Percentiles rank a stretch among this genome's conserved stretches.
phyloP scores from a whole-genome alignment of 2,329 filamentous ascomycete genomes.

The Aureobasidium sp. region DNA sequence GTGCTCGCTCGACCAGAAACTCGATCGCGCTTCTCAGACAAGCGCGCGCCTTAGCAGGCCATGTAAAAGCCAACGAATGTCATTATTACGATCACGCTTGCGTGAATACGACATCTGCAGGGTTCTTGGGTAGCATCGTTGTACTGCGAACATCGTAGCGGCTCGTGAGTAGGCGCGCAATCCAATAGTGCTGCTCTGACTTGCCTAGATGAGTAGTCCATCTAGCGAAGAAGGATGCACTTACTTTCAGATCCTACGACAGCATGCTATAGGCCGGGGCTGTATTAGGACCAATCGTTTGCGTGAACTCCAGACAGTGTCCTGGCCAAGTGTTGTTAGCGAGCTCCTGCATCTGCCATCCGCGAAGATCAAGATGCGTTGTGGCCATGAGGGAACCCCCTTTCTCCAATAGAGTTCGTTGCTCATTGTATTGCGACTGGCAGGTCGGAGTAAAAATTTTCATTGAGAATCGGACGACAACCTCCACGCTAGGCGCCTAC shows the following conservation, averaged over 20 bases:
- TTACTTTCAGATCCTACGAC: conserved; percentile 4
- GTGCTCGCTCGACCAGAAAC: neutral
- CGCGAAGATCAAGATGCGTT: neutral
- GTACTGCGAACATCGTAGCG: neutral
- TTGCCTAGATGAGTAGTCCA: neutral
- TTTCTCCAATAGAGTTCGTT: neutral
- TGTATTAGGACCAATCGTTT: neutral
- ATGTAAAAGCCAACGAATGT: neutral
- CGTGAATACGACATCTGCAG: neutral
- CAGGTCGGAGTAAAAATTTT: neutral
- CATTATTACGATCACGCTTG: neutral
- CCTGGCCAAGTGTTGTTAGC: neutral
- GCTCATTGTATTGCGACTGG: neutral
- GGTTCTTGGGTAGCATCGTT: neutral
- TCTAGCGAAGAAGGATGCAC: neutral
- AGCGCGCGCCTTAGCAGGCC: neutral
- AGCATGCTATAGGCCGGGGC: neutral
- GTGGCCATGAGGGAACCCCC: neutral
- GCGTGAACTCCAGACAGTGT: neutral
- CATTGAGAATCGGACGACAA: neutral
- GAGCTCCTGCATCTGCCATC: neutral
- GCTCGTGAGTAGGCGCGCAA: neutral
- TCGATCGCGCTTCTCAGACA: neutral
- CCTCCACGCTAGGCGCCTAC: neutral
- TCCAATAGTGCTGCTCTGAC: conserved; percentile 3